These are phyloP conservation scores for Berkeleyomyces basicola DNA, from an alignment of 2,329 filamentous ascomycete genomes.

Conservation along the genomic window DNA sequence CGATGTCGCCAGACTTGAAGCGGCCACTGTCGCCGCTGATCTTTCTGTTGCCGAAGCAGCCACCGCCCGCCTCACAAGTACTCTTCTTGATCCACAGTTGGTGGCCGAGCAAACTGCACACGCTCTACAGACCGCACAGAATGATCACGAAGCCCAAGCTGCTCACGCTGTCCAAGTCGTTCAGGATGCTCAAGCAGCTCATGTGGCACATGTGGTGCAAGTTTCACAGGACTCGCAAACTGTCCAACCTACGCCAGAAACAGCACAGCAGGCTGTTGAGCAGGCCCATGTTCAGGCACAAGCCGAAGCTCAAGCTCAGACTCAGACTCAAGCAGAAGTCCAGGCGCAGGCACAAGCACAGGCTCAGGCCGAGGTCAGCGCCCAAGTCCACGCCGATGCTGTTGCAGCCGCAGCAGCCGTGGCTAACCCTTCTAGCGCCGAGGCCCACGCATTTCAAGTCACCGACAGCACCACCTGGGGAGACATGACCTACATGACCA, in stretches of 20 bases:
- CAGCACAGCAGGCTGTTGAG: not conserved
- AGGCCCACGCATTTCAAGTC: constrained; percentile 16
- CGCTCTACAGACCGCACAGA: not conserved
- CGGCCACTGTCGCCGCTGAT: not conserved
- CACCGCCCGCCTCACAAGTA: constrained; percentile 36
- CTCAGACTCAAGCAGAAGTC: constrained; percentile 10
- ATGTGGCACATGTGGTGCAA: not conserved
- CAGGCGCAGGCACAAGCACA: constrained; percentile 10
- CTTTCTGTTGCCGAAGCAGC: constrained; percentile 35
- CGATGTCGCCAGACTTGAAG: constrained; percentile 1
- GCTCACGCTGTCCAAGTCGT: not conserved
- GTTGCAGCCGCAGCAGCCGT: constrained; percentile 19
- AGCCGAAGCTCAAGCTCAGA: constrained; percentile 10
- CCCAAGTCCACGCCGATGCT: constrained; percentile 16
- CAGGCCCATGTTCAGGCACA: constrained; percentile 10
- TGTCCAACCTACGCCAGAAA: not conserved
- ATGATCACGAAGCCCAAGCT: not conserved
- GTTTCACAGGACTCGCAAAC: not conserved
- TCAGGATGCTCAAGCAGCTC: not conserved
- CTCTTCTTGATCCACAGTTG: constrained; percentile 37
- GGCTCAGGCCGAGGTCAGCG: not conserved
- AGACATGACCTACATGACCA: constrained; percentile 34
- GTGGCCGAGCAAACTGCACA: constrained; percentile 10
- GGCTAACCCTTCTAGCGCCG: constrained; percentile 17
- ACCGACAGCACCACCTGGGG: constrained; percentile 26